These are phyloP conservation scores for Malus hybrid DNA, from an alignment of 331 rosid species.

Conservation along the genomic window DNA sequence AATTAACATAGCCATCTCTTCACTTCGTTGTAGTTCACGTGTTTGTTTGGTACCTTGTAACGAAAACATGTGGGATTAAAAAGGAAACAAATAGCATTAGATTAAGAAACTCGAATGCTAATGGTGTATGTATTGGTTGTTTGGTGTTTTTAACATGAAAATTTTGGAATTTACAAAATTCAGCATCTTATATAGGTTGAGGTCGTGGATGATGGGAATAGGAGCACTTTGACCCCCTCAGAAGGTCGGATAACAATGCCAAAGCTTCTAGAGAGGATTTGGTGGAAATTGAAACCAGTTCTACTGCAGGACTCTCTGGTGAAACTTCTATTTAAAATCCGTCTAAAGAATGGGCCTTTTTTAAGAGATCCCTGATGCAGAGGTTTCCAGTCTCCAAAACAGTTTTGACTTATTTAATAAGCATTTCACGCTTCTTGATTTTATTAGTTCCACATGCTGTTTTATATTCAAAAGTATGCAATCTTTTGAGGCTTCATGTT, in stretches of 20 bases:
- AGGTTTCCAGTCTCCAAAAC: slow-evolving; percentile 75
- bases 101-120: background rate
- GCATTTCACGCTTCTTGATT: slow-evolving; percentile 19
- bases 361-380: slow-evolving; percentile 73
- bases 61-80: background rate
- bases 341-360: slow-evolving; percentile 74
- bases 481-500: background rate
- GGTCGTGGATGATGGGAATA: slow-evolving; percentile 27
- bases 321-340: slow-evolving; percentile 30
- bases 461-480: background rate
- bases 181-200: slow-evolving; percentile 34
- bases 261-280: slow-evolving; percentile 13
- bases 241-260: slow-evolving; percentile 39
- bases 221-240: slow-evolving; percentile 73
- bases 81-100: background rate
- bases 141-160: background rate
- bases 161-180: background rate
- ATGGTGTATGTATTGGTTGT: background rate
- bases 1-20: too few relatives aligned
- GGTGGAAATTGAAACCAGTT: slow-evolving; percentile 22
- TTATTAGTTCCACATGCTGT: background rate
- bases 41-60: too few relatives aligned
- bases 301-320: slow-evolving; percentile 11
- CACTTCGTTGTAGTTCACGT: too few relatives aligned
- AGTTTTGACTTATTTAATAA: slow-evolving; percentile 68